Conservation (phyloP, 1,139 yeast species). For the Scheffersomyces lignicola region DNA sequence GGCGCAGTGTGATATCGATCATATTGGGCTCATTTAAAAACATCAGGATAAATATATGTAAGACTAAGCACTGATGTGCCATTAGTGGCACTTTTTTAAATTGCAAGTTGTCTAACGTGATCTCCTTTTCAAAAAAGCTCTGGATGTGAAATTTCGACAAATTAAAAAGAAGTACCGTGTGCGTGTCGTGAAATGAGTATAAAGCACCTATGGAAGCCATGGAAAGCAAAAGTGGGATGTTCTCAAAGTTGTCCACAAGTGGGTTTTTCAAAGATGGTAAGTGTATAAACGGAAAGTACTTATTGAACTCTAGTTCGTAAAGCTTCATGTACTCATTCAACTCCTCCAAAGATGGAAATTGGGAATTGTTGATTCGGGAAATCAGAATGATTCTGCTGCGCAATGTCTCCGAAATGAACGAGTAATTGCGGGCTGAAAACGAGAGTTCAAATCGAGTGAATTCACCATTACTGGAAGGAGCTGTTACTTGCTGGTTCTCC, state of each 20-base stretch:
- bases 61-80: conserved; percentile 83
- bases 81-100: conserved; percentile 75
- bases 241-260: conserved; percentile 54
- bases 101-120: conserved; percentile 45
- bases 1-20: conserved; percentile 72
- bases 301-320: conserved; percentile 73
- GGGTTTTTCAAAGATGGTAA: conserved; percentile 63
- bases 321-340: conserved; percentile 70
- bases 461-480: conserved; percentile 1
- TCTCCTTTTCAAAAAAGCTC: conserved; percentile 63
- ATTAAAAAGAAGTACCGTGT: conserved; percentile 75
- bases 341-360: conserved; percentile 74
- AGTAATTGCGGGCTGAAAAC: conserved; percentile 9
- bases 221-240: conserved; percentile 74
- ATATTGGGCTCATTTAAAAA: conserved; percentile 76
- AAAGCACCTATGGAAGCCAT: conserved; percentile 91
- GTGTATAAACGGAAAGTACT: conserved; percentile 82
- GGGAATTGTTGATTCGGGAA: conserved; percentile 49
- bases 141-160: conserved; percentile 78
- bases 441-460: conserved; percentile 4
- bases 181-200: conserved; percentile 76
- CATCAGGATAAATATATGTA: conserved; percentile 80
- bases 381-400: conserved; percentile 53
- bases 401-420: conserved; percentile 48
- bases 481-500: background rate